Evolutionary conservation across 2,329 filamentous ascomycete genomes (phyloP).

Genomic region (Pezizomycotina sp.): DNA sequence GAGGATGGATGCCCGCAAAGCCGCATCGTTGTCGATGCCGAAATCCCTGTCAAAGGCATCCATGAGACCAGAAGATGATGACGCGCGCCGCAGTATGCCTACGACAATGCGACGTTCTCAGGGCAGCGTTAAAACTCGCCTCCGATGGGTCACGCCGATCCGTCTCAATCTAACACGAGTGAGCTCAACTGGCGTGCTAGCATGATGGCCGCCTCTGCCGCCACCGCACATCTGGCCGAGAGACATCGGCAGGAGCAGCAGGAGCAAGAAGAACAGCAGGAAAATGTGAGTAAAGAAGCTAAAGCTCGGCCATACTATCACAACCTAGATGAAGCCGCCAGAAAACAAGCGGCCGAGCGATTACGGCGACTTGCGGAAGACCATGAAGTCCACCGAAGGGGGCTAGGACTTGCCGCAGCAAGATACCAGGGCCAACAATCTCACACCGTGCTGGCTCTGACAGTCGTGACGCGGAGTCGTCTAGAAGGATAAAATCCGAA

Average conservation of each 20-base stretch:
- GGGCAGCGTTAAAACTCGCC: too few species aligned
- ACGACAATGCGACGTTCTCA: too few species aligned
- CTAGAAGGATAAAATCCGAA: conserved; percentile 18
- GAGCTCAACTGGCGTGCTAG: conserved; percentile 8
- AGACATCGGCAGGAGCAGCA: conserved; percentile 5
- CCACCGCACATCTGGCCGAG: conserved; percentile 9
- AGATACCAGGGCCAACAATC: conserved; percentile 8
- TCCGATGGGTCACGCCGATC: conserved; percentile 3
- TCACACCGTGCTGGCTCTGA: conserved; percentile 9
- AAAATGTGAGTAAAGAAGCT: too few species aligned
- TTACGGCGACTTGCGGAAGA: conserved; percentile 13
- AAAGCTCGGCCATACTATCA: conserved; percentile 18
- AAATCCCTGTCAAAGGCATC: too few species aligned
- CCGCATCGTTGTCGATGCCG: too few species aligned
- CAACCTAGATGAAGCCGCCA: conserved; percentile 18
- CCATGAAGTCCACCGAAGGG: conserved; percentile 15
- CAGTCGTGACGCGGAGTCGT: too few species aligned
- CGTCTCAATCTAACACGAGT: background rate
- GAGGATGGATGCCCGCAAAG: too few species aligned
- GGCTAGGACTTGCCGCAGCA: conserved; percentile 10
- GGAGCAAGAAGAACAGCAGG: conserved; percentile 5
- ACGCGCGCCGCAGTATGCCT: too few species aligned
- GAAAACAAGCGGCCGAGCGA: conserved; percentile 14
- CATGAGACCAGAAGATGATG: too few species aligned
- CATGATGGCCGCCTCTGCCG: conserved; percentile 10